Base-by-base conservation (phyloP, 225 moss, liverwort and hornwort genomes). In the Straminergon stramineum region DNA sequence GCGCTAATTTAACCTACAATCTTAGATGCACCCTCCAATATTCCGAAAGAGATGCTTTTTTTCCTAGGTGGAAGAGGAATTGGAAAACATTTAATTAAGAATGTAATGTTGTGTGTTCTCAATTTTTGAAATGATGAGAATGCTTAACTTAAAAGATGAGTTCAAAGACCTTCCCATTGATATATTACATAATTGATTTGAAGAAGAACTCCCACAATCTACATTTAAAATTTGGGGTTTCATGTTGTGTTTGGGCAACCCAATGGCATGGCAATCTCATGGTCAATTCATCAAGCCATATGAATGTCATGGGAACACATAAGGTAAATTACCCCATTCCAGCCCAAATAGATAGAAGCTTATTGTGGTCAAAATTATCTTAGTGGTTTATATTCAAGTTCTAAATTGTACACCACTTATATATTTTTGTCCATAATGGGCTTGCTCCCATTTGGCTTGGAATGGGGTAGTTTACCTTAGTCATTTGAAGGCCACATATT, bases 11-110 rank as follows among this genome's bases (percentile, higher is more conserved):
- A 39, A 70, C 13, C 6, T 48, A 48, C 8, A 48, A 48, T 48
- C 48, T 8, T 48, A 48, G 6, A 48, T 48, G 8, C 48, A 48
- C 48, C 48, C 48, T 48, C 48, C 48, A 48, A 48, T 48, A 48
- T 48, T 48, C 48, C 48, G 7, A 48, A 48, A 48, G 48, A 48
- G 48, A 48, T 48, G 48, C 48, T 48, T 48, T 48, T 48, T 8
- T 48, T n/a, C 4, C 2, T 1, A 13, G 2, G 70, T 70, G 14
- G 39, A 0, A 0, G 5, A 39, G 0, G 1, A 5, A 39, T 14
- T 39, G 2, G 3, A 39, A 70, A 70, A 39, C 24, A 14, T 70
- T 39, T 39, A 35, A 67, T 37, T 22, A 70, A 70, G 14, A 39
- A 24, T 70, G 4, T n/a, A 70, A 70, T 70, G 5, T 26, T 41